Base-by-base conservation (phyloP, 148 eudicot species). In the Talinum fruticosum region DNA sequence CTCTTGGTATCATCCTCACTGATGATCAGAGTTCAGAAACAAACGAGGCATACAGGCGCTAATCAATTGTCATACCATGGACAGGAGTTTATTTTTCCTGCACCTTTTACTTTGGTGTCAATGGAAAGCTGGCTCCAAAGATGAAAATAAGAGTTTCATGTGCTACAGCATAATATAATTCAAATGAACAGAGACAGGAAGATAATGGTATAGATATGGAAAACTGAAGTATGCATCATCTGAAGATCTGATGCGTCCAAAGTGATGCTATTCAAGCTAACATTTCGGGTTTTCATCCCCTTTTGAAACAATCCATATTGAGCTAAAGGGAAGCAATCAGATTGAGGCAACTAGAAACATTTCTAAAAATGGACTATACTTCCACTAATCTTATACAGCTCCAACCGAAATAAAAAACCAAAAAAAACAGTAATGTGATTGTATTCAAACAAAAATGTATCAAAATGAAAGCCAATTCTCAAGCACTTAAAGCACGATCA, bases 401-500 rank as follows among this genome's bases (percentile, higher is more conserved):
- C 64, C 41, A 35, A 70, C 10, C 16, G 37, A n/a, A 69, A 47
- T 59, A 33, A 23, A 72, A 77, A 76, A 62, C 33, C 16, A 16
- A 49, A 75, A 59, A 3, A 26, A 28, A 81, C 34, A 21, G 69
- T 21, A 8, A 51, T 65, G 29, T 62, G 57, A 71, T 59, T 54
- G 30, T 59, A 71, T 59, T 64, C 41, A 73, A 79, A 38, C 69
- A 37, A 35, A 47, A 51, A 34, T 24, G 69, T 66, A 37, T 54
- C 62, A 37, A 47, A 18, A 64, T 51, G 41, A 37, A 77, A 72
- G 66, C 8, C 57, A 33, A 13, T 37, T 75, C 57, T 57, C 26
- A 69, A 8, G 76, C 77, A 41, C 73, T 76, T 76, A 82, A 69
- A 76, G 86, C 75, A 33, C 78, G 83, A 72, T 82, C 59, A 66